Evolutionary conservation across 805 yeast genomes (phyloP).

Genomic region (Candida khao-thaluensis): DNA sequence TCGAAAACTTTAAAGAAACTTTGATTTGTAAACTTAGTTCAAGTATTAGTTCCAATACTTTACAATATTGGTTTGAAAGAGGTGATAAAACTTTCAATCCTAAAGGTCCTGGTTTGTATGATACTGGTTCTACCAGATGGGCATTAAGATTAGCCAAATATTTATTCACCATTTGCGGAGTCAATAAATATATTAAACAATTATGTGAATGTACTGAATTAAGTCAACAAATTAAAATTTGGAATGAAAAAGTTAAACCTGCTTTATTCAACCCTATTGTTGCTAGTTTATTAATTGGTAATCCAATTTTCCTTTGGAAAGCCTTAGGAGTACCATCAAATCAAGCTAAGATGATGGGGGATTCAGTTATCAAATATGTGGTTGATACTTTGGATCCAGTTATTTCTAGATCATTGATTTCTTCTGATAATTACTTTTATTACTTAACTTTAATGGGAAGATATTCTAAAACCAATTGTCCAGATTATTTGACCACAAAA

Average conservation of each 20-base stretch:
- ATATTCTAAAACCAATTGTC: constrained; percentile 66
- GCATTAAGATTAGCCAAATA: constrained; percentile 68
- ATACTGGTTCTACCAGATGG: constrained; percentile 87
- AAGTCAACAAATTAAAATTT: constrained; percentile 61
- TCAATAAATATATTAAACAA: constrained; percentile 48
- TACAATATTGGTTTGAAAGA: constrained; percentile 74
- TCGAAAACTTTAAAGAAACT: constrained; percentile 43
- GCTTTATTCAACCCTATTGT: constrained; percentile 69
- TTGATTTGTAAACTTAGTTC: constrained; percentile 59
- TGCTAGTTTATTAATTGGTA: constrained; percentile 68
- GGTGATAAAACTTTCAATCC: constrained; percentile 57
- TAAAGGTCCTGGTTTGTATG: constrained; percentile 64
- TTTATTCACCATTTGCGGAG: constrained; percentile 57
- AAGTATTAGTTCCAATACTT: constrained; percentile 73
- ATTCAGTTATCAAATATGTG: constrained; percentile 67
- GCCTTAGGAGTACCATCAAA: constrained; percentile 88
- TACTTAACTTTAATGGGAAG: constrained; percentile 63
- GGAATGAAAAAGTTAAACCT: constrained; percentile 65
- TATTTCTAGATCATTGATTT: constrained; percentile 58
- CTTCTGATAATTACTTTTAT: constrained; percentile 76
- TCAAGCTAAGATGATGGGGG: constrained; percentile 79
- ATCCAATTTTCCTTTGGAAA: constrained; percentile 83
- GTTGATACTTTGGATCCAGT: constrained; percentile 79
- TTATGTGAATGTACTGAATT: constrained; percentile 58
- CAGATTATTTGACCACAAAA: constrained; percentile 64